A percentile compares a stretch with the other conserved stretches of the same genome.
Conservation (phyloP, 2,329 filamentous ascomycete genomes). For the Aspergillus unguis region DNA sequence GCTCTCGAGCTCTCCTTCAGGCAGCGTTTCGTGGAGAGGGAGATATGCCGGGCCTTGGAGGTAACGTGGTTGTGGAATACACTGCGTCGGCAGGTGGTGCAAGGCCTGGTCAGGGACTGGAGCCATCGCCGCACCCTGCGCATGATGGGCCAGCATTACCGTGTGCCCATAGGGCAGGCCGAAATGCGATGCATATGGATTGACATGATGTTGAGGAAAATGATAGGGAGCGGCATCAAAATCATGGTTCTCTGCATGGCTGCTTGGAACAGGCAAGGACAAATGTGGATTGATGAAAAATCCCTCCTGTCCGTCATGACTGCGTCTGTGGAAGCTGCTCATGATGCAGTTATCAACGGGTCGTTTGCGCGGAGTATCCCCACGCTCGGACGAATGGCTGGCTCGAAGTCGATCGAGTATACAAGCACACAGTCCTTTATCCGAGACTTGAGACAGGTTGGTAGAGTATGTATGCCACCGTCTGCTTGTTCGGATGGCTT, state of each 20-base stretch:
- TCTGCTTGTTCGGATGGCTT: no score
- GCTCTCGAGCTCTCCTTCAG: constrained; percentile 41
- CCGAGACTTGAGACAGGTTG: no score
- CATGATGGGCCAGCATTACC: constrained; percentile 30
- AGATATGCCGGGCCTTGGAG: constrained; percentile 33
- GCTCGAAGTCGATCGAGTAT: neutral
- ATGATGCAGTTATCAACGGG: constrained; percentile 20
- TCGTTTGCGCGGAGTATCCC: neutral
- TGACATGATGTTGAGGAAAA: constrained; percentile 35
- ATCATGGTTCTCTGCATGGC: constrained; percentile 30
- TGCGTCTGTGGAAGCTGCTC: constrained; percentile 41
- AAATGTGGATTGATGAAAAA: constrained; percentile 35
- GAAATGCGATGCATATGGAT: constrained; percentile 37
- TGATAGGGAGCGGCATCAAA: constrained; percentile 32
- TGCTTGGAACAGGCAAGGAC: constrained; percentile 31
- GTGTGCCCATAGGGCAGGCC: constrained; percentile 35
- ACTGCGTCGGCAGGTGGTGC: constrained; percentile 33
- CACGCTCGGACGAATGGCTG: neutral
- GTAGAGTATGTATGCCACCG: no score
- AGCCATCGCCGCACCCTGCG: constrained; percentile 31
- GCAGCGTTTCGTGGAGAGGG: constrained; percentile 33
- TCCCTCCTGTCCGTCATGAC: constrained; percentile 34
- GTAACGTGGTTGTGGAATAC: constrained; percentile 32
- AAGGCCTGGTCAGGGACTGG: constrained; percentile 33
- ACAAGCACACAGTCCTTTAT: neutral